Evolutionary conservation across 2,329 filamentous ascomycete genomes (phyloP).

Genomic region (Microdochium nivale): DNA sequence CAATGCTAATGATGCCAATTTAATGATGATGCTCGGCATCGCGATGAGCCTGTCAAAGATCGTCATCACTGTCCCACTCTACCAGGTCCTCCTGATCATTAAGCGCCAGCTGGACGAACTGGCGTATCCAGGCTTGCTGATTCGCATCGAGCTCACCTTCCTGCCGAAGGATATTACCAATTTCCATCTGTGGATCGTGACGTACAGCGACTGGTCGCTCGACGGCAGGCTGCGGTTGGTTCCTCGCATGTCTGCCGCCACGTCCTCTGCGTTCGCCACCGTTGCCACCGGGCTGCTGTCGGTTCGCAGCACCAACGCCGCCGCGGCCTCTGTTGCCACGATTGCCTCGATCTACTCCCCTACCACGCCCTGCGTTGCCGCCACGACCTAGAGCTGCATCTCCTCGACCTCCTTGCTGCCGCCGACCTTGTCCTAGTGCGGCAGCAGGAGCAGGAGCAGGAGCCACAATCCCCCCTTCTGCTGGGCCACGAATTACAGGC

Average conservation of each 20-base stretch:
- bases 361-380: conserved; percentile 12
- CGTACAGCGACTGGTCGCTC: conserved; percentile 3
- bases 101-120: conserved; percentile 45
- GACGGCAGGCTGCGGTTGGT: neutral
- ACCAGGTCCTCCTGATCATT: conserved; percentile 41
- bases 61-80: conserved; percentile 32
- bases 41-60: conserved; percentile 4
- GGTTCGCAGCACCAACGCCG: conserved; percentile 12
- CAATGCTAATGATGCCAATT: no score
- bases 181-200: conserved; percentile 10
- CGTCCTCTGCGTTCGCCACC: neutral
- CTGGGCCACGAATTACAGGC: conserved; percentile 13
- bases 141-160: conserved; percentile 30
- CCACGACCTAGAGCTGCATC: conserved; percentile 17
- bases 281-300: conserved; percentile 5
- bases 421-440: conserved; percentile 13
- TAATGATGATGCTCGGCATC: no score
- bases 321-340: conserved; percentile 11
- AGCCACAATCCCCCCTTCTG: conserved; percentile 13
- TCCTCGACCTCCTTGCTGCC: conserved; percentile 17
- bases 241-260: neutral
- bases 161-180: conserved; percentile 9
- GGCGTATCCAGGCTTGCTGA: conserved; percentile 43
- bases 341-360: conserved; percentile 15
- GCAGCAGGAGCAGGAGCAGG: conserved; percentile 8